Evolutionary conservation across 345 rosid genomes (phyloP).

Genomic region (Populus deltoides): DNA sequence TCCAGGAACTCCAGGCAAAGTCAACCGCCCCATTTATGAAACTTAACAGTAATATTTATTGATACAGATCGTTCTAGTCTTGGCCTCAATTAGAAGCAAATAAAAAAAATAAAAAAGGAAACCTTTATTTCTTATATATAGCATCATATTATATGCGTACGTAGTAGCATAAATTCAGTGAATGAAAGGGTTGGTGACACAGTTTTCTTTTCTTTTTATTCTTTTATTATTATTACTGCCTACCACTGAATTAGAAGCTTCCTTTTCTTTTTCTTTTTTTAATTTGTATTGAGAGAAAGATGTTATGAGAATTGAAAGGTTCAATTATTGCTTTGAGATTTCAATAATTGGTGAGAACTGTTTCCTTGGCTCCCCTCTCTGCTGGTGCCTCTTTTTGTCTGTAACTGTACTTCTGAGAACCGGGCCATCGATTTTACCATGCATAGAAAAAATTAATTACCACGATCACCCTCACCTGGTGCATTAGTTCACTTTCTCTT

Average conservation of each 20-base stretch:
- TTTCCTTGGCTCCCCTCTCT: constrained; percentile 27
- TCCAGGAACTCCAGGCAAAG: constrained; percentile 75
- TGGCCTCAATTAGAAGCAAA: background rate
- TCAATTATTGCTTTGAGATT: constrained; percentile 44
- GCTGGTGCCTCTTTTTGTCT: constrained; percentile 21
- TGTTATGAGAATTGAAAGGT: constrained; percentile 18
- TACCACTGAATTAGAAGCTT: background rate
- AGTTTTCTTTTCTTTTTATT: background rate
- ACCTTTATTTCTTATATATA: background rate
- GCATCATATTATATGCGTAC: background rate
- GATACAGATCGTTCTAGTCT: background rate
- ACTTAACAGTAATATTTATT: background rate
- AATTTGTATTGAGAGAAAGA: background rate
- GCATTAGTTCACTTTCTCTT: background rate
- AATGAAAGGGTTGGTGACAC: background rate
- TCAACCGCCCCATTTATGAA: constrained; percentile 11
- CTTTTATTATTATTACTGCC: background rate
- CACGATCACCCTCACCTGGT: background rate
- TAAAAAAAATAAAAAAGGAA: background rate
- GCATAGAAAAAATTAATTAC: background rate
- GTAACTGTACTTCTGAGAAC: background rate
- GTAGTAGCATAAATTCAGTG: background rate
- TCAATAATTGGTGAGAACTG: constrained; percentile 43
- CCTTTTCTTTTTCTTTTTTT: background rate
- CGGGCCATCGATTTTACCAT: background rate